A percentile compares a stretch with the other conserved stretches of the same genome.
phyloP scores from a whole-genome alignment of 2,329 filamentous ascomycete species.

The Monosporascus sp. region DNA sequence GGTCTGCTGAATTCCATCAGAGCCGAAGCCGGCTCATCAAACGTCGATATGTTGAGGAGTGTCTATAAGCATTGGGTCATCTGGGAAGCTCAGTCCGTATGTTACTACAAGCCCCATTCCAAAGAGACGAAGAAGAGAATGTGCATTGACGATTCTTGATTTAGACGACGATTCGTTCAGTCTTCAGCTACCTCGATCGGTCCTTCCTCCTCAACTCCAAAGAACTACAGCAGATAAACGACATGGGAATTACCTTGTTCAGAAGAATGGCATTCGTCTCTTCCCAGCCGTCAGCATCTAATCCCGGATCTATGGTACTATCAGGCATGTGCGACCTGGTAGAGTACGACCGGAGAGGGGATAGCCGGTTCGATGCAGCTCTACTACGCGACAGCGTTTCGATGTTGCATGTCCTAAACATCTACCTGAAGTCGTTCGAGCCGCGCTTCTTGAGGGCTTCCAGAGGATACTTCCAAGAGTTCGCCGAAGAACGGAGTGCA shows the following conservation, averaged over 20 bases:
- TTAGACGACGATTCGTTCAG: conserved; percentile 66
- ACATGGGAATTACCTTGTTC: conserved; percentile 75
- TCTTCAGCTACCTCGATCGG: conserved; percentile 92
- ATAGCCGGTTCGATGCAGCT: conserved; percentile 51
- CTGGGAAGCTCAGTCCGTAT: conserved; percentile 75
- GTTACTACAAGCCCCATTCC: conserved; percentile 17
- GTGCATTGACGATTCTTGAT: not conserved
- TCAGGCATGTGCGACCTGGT: conserved; percentile 72
- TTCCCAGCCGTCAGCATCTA: conserved; percentile 17
- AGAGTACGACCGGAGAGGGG: conserved; percentile 60
- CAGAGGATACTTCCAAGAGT: conserved; percentile 61
- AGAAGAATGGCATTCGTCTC: conserved; percentile 50
- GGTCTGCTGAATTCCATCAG: conserved; percentile 53
- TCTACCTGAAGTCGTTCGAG: conserved; percentile 79
- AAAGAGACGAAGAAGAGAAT: no score
- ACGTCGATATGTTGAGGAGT: conserved; percentile 59
- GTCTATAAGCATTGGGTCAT: conserved; percentile 60
- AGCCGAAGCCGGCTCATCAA: conserved; percentile 43
- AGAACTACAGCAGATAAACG: conserved; percentile 67
- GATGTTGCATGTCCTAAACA: conserved; percentile 79
- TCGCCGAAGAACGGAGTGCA: conserved; percentile 62
- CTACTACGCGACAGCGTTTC: conserved; percentile 72
- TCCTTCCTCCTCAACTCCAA: conserved; percentile 77
- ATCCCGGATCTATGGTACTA: conserved; percentile 35
- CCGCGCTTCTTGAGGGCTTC: conserved; percentile 66